These are phyloP conservation scores for Microdochium trichocladiopsis DNA, from an alignment of 2,329 filamentous ascomycete genomes.

Conservation along the genomic window DNA sequence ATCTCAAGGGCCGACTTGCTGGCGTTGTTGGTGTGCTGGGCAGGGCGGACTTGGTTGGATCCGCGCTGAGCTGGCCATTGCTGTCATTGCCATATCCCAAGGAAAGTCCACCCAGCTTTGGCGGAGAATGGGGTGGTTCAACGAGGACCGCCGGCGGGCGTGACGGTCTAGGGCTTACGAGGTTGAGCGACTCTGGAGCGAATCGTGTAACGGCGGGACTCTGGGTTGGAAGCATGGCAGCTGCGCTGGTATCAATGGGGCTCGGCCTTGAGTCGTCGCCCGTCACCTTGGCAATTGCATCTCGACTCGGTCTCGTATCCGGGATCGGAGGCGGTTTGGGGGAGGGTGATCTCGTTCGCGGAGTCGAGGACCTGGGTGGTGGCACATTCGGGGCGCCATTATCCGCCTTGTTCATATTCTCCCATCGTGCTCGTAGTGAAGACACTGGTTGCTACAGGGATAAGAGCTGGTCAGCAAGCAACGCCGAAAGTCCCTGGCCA, in stretches of 20 bases:
- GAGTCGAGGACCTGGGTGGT: conserved; percentile 16
- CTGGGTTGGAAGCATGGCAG: conserved; percentile 11
- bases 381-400: conserved; percentile 21
- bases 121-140: conserved; percentile 64
- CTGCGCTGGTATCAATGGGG: conserved; percentile 9
- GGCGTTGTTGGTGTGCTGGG: conserved; percentile 29
- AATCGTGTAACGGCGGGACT: conserved; percentile 9
- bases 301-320: conserved; percentile 20
- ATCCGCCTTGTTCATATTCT: conserved; percentile 58
- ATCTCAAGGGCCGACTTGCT: conserved; percentile 40
- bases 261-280: conserved; percentile 17
- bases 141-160: conserved; percentile 60
- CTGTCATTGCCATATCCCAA: conserved; percentile 26
- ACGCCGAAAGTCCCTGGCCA: conserved; percentile 6
- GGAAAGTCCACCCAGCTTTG: conserved; percentile 35
- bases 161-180: conserved; percentile 35
- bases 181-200: conserved; percentile 28
- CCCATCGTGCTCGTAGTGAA: conserved; percentile 73
- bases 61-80: background rate
- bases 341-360: conserved; percentile 22
- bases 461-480: conserved; percentile 13
- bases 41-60: background rate
- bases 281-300: conserved; percentile 10
- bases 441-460: conserved; percentile 66
- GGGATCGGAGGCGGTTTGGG: conserved; percentile 23